Evolutionary conservation across 805 yeast species (phyloP).

Genomic region (Schwanniomyces vanrijiae): DNA sequence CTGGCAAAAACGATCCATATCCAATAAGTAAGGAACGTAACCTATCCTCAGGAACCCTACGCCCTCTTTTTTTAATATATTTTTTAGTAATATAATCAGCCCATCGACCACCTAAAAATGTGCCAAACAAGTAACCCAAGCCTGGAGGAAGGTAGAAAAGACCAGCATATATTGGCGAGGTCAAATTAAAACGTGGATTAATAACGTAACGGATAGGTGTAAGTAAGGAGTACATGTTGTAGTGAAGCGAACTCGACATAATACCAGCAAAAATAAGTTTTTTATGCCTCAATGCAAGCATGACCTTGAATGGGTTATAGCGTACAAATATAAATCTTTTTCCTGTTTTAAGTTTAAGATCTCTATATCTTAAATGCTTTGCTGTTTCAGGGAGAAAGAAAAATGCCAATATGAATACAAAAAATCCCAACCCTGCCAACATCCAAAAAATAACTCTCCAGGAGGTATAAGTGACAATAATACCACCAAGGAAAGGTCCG

Average conservation of each 20-base stretch:
- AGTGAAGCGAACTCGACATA: constrained; percentile 40
- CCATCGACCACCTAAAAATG: constrained; percentile 51
- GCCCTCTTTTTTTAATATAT: constrained; percentile 42
- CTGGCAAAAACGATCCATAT: constrained; percentile 73
- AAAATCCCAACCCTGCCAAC: constrained; percentile 44
- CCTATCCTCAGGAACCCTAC: constrained; percentile 69
- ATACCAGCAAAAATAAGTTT: constrained; percentile 46
- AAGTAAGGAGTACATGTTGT: constrained; percentile 50
- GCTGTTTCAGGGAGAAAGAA: constrained; percentile 51
- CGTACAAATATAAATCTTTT: constrained; percentile 41
- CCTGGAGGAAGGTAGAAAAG: constrained; percentile 60
- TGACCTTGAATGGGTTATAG: constrained; percentile 49
- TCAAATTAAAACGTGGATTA: constrained; percentile 53
- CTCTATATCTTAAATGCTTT: constrained; percentile 22
- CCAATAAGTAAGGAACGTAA: constrained; percentile 66
- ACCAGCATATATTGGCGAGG: constrained; percentile 49
- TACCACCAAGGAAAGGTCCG: constrained; percentile 56
- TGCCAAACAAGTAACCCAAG: constrained; percentile 50
- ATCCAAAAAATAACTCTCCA: constrained; percentile 58
- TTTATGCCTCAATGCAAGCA: constrained; percentile 40
- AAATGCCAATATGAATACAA: constrained; percentile 30
- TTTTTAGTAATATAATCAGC: constrained; percentile 50
- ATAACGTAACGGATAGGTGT: constrained; percentile 59
- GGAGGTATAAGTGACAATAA: constrained; percentile 46
- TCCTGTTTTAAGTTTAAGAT: constrained; percentile 19